phyloP scores from a whole-genome alignment of 2,329 filamentous ascomycete species.

The Pseudocercospora cruenta region DNA sequence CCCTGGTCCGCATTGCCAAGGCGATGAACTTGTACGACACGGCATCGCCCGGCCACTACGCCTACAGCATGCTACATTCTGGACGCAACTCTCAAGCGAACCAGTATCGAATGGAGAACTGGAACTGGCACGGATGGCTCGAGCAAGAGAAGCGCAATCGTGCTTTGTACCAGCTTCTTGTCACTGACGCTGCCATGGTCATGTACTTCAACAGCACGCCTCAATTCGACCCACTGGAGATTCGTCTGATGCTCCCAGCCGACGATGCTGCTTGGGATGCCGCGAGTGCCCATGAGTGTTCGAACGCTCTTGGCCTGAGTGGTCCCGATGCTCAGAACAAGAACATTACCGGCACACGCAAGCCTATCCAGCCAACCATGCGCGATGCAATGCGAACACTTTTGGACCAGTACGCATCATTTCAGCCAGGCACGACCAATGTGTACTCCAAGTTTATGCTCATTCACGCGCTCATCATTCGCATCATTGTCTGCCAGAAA shows the following conservation, averaged over 20 bases:
- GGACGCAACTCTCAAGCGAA: constrained; percentile 51
- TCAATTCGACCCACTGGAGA: constrained; percentile 65
- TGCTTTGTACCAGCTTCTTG: constrained; percentile 66
- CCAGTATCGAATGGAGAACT: constrained; percentile 56
- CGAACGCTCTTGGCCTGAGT: constrained; percentile 65
- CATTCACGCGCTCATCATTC: constrained; percentile 68
- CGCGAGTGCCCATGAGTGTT: constrained; percentile 60
- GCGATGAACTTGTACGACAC: constrained; percentile 61
- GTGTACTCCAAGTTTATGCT: constrained; percentile 74
- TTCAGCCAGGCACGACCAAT: constrained; percentile 69
- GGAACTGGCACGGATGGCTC: constrained; percentile 70
- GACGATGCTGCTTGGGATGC: constrained; percentile 78
- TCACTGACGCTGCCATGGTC: constrained; percentile 66
- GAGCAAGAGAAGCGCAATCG: constrained; percentile 71
- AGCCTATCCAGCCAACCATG: constrained; percentile 67
- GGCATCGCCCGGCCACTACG: constrained; percentile 50
- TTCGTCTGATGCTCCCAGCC: constrained; percentile 69
- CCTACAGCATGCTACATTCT: constrained; percentile 65
- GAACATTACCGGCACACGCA: constrained; percentile 66
- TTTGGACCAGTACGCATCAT: constrained; percentile 61
- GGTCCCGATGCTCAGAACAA: constrained; percentile 60
- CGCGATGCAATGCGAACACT: constrained; percentile 64
- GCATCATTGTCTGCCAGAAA: constrained; percentile 61
- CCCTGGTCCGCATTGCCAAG: constrained; percentile 61
- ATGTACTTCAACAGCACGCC: constrained; percentile 73